Percentiles rank a stretch among this genome's conserved stretches.
These are phyloP conservation scores for Caloboletus firmus DNA, from an alignment of 1,284 basidiomycete species.

Conservation along the genomic window DNA sequence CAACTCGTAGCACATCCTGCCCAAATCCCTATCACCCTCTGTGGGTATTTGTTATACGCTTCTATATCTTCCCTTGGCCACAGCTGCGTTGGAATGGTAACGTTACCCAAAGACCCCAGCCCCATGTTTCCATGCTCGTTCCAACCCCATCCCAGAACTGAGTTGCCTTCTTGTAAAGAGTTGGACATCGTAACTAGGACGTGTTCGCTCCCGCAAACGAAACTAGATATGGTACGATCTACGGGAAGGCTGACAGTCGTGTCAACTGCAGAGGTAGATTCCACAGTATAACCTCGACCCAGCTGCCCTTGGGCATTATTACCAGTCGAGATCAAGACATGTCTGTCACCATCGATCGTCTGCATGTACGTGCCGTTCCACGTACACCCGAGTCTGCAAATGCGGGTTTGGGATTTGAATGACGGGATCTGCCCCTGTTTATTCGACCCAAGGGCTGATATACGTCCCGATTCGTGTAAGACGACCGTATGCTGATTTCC, in stretches of 20 bases:
- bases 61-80: slow-evolving; percentile 43
- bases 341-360: slow-evolving; percentile 20
- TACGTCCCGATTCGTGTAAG: slow-evolving; percentile 47
- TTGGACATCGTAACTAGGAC: slow-evolving; percentile 46
- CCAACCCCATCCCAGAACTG: slow-evolving; percentile 89
- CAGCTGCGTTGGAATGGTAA: slow-evolving; percentile 48
- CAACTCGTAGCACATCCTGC: slow-evolving; percentile 78
- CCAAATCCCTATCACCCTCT: slow-evolving; percentile 48
- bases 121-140: slow-evolving; percentile 95
- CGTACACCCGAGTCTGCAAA: slow-evolving; percentile 57
- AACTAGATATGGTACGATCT: slow-evolving; percentile 25
- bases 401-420: slow-evolving; percentile 33
- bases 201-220: slow-evolving; percentile 80
- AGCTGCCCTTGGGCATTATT: slow-evolving; percentile 73
- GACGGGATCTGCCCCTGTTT: slow-evolving; percentile 65
- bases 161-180: slow-evolving; percentile 6
- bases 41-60: slow-evolving; percentile 4
- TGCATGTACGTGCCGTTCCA: slow-evolving; percentile 82
- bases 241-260: slow-evolving; percentile 40
- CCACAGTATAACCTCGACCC: slow-evolving; percentile 38
- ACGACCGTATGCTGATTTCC: slow-evolving; percentile 75
- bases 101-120: slow-evolving; percentile 56
- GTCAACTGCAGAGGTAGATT: slow-evolving; percentile 2
- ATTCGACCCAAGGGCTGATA: slow-evolving; percentile 64
- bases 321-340: slow-evolving; percentile 54